Base-by-base conservation (phyloP, 2,329 filamentous ascomycete species). In the Bipolaris zeicola region DNA sequence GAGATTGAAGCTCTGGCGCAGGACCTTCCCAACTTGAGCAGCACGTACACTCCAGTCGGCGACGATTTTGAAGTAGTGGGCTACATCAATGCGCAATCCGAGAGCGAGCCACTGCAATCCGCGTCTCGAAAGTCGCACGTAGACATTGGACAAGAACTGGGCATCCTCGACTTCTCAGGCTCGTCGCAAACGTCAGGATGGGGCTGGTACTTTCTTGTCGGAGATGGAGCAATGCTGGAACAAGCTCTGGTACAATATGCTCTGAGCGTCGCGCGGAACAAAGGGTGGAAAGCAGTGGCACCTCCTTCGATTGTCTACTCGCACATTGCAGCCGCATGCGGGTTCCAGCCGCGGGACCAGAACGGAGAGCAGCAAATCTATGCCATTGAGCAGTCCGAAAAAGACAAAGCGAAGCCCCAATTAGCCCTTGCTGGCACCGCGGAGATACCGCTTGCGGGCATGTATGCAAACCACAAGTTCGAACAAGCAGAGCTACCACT, bases 121-220 rank as follows among this genome's bases (percentile, higher is more conserved):
- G 77, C 79, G 54, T 78, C 84, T 6, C 88, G 84, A 84, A 83
- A 86, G 39, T 94, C 90, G 0, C 93, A 97, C 75, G 89, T 95
- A 6, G 85, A 94, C 64, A 94, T 99, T 65, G 95, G 95, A 31
- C 82, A 87, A 4, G 86, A 92, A 70, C 85, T 99, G n/a, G 88
- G 89, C 33, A 83, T 99, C n/a, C 82, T 99, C 49, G 94, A 99
- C 78, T 97, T 99, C 71, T 82, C 89, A 5, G 88, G 85, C 57
- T 92, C 92, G 5, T 89, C 89, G 1, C 87, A 85, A n/a, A 88
- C 91, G 1, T 91, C 89, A 3, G 95, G 95, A 36, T 99, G 94
- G 94, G 95, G 95, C 1, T 99, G 92, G 91, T 99, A 99, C 79
- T 98, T 92, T 77, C 86, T 99, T 10, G 82, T 91, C n/a, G 91